Conservation (phyloP, 129 eudicot genomes). For the Escallonia rubra region DNA sequence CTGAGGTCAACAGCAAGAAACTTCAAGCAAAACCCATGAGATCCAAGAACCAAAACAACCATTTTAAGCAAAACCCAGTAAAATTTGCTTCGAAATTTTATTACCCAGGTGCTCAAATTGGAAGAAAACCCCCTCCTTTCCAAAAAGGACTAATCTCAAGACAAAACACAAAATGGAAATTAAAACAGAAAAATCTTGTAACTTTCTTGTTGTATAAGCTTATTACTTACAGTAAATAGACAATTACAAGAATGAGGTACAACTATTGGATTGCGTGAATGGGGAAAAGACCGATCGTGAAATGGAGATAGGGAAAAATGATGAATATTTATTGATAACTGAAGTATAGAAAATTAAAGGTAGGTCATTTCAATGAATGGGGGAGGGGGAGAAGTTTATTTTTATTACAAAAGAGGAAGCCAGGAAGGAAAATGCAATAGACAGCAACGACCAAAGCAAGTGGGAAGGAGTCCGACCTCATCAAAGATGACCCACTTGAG, state of each 20-base stretch:
- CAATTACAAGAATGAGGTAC: background rate
- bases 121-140: background rate
- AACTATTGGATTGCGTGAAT: background rate
- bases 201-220: background rate
- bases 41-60: background rate
- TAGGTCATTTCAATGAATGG: too few species aligned
- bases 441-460: too few species aligned
- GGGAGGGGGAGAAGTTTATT: too few species aligned
- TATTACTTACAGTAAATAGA: background rate
- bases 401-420: too few species aligned
- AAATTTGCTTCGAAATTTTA: background rate
- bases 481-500: too few species aligned
- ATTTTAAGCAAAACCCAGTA: background rate
- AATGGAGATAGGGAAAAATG: too few species aligned
- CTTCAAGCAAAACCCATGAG: constrained; percentile 6
- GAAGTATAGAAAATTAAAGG: too few species aligned
- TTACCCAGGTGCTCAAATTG: background rate
- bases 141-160: background rate
- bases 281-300: background rate
- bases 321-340: too few species aligned
- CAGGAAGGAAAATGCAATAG: too few species aligned
- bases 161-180: background rate
- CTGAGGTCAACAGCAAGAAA: constrained; percentile 28
- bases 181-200: background rate
- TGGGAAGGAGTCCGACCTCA: too few species aligned